These are phyloP conservation scores for Candida smagusa DNA, from an alignment of 1,139 yeast species.

Conservation along the genomic window DNA sequence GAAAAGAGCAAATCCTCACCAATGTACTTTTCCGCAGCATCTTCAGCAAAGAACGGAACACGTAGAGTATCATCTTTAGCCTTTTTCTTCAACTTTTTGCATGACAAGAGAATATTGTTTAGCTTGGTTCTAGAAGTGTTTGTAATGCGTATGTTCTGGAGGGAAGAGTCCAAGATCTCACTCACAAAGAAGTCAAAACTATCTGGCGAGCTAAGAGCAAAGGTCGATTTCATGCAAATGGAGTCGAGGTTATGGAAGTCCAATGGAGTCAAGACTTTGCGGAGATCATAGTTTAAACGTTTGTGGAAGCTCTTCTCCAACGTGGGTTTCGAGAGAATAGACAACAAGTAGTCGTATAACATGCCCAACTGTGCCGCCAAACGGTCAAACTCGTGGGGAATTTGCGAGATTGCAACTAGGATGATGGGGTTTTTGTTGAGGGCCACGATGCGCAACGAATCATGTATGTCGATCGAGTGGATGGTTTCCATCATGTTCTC, in stretches of 20 bases:
- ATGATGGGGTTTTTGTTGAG: slow-evolving; percentile 67
- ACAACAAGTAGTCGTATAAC: slow-evolving; percentile 74
- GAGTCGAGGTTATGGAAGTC: slow-evolving; percentile 65
- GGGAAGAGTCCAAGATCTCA: slow-evolving; percentile 24
- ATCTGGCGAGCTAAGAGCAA: slow-evolving; percentile 17
- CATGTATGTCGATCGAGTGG: slow-evolving; percentile 24
- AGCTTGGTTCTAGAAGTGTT: slow-evolving; percentile 33
- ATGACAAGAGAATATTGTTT: slow-evolving; percentile 24
- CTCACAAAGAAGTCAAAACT: slow-evolving; percentile 29
- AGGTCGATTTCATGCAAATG: slow-evolving; percentile 53
- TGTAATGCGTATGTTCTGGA: slow-evolving; percentile 31
- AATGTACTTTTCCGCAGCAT: slow-evolving; percentile 5
- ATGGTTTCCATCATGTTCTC: slow-evolving; percentile 35
- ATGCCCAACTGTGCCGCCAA: slow-evolving; percentile 60
- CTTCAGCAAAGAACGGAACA: slow-evolving; percentile 7
- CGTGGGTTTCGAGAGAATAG: slow-evolving; percentile 75
- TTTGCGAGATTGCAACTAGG: slow-evolving; percentile 67
- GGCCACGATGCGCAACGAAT: slow-evolving; percentile 54
- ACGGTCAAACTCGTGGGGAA: slow-evolving; percentile 30
- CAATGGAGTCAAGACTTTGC: slow-evolving; percentile 69
- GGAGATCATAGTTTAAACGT: slow-evolving; percentile 77
- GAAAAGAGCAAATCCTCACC: slow-evolving; percentile 37
- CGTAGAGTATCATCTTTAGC: slow-evolving; percentile 1
- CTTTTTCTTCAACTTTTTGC: slow-evolving; percentile 19
- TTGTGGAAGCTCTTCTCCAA: slow-evolving; percentile 64